These are phyloP conservation scores for Sodiomyces alkalinus DNA, from an alignment of 2,329 filamentous ascomycete genomes.

Conservation along the genomic window DNA sequence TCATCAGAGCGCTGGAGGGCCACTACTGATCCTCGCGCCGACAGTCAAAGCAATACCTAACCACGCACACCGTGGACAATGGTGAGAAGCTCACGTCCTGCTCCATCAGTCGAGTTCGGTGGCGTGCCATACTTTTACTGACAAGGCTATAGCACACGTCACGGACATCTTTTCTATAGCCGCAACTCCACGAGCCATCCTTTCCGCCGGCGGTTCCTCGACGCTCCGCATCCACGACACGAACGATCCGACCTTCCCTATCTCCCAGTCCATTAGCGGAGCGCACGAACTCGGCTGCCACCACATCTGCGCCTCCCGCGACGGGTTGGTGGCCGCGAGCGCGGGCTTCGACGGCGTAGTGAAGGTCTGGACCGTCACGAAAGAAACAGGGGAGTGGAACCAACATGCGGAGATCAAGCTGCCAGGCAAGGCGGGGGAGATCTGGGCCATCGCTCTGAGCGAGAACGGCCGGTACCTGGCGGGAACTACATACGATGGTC, in stretches of 20 bases:
- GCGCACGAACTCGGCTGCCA: slow-evolving; percentile 86
- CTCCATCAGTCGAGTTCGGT: slow-evolving; percentile 1
- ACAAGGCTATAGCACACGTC: slow-evolving; percentile 47
- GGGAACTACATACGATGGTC: slow-evolving; percentile 75
- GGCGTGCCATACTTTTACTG: neutral
- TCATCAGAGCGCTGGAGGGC: too few relatives aligned
- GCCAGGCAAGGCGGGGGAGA: slow-evolving; percentile 48
- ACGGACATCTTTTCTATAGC: slow-evolving; percentile 77
- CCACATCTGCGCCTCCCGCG: slow-evolving; percentile 58
- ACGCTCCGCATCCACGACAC: slow-evolving; percentile 70
- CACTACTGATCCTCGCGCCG: too few relatives aligned
- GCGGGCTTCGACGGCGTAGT: slow-evolving; percentile 83
- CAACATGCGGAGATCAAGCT: slow-evolving; percentile 28
- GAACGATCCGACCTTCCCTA: slow-evolving; percentile 52
- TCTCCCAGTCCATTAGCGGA: slow-evolving; percentile 62
- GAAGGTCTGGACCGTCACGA: slow-evolving; percentile 59
- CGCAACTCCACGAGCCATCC: slow-evolving; percentile 53
- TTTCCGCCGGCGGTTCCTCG: slow-evolving; percentile 77
- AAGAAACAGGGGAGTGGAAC: slow-evolving; percentile 40
- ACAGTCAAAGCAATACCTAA: slow-evolving; percentile 98
- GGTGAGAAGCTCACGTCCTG: slow-evolving; percentile 32
- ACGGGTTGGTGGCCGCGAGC: slow-evolving; percentile 61
- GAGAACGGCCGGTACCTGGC: slow-evolving; percentile 73
- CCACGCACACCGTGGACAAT: slow-evolving; percentile 77
- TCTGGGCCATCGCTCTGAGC: slow-evolving; percentile 81